Evolutionary conservation across 768 basidiomycete genomes (phyloP).

Genomic region (Podaxis sp.): DNA sequence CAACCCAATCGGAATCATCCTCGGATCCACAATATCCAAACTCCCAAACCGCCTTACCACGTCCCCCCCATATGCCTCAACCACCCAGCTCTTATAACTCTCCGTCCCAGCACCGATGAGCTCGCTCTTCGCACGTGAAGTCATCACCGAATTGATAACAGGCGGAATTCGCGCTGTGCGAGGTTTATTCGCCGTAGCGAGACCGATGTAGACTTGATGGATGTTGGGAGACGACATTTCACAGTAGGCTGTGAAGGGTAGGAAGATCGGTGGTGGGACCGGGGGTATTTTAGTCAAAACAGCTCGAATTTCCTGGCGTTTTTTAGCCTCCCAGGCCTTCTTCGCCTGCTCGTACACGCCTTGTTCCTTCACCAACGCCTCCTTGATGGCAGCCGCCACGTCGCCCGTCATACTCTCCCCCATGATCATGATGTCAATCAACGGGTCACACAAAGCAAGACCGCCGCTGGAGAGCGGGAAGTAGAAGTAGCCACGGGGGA

Average conservation of each 20-base stretch:
- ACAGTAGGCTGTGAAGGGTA: constrained; percentile 1
- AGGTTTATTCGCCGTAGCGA: constrained; percentile 1
- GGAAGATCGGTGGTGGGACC: not conserved
- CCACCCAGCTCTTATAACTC: constrained; percentile 36
- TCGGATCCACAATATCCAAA: not conserved
- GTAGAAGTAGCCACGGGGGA: constrained; percentile 43
- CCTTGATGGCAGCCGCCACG: constrained; percentile 16
- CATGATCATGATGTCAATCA: constrained; percentile 37
- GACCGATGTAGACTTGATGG: not conserved
- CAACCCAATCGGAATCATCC: not conserved
- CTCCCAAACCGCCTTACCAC: constrained; percentile 32
- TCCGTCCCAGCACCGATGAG: constrained; percentile 13
- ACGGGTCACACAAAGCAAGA: constrained; percentile 35
- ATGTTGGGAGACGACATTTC: not conserved
- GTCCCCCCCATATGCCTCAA: constrained; percentile 39
- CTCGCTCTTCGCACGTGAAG: constrained; percentile 9
- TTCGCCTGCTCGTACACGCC: constrained; percentile 6
- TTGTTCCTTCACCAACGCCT: constrained; percentile 8
- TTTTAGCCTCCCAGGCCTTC: not conserved
- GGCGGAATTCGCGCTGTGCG: not conserved
- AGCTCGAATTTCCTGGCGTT: not conserved
- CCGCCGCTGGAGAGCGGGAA: constrained; percentile 37
- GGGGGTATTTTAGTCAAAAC: not conserved
- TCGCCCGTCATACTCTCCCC: constrained; percentile 16
- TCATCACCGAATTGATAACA: not conserved